Evolutionary conservation across 1,284 basidiomycete genomes (phyloP), one percentile per base, ranked within the genome.

Genomic region (Leucocoprinus gongylophorus): DNA sequence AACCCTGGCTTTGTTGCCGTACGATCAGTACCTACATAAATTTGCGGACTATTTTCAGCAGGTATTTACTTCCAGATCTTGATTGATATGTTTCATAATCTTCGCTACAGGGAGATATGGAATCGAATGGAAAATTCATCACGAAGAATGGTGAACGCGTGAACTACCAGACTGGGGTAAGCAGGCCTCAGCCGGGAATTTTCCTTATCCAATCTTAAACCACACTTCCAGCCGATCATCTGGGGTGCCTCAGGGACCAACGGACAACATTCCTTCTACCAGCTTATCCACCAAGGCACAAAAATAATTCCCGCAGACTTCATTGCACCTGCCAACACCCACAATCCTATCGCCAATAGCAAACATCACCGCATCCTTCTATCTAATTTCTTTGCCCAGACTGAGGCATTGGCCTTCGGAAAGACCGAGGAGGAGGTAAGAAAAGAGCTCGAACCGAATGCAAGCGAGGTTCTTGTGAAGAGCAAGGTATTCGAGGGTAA

Each of bases 1-100:
- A 74, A 97, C 95, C 1, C 92, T 97, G 63, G 92, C 89, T 6
- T 80, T 99, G 44, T 78, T 99, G 30, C 95, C 95, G 3, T 99
- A 99, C 66, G 97, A 99, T 71, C 95, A 99, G 70, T 99, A 99
- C 73, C 75, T 99, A 61, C 91, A 97, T 81, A 97, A 97, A 71
- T 99, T 99, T 65, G 95, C 95, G 51, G 95, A 98, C 72, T 99
- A 99, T 79, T 99, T 99, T 90, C 95, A 99, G 71, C 95, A 99
- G 71, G 80, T 74, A 48, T 23, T 23, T 21, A 23, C 43, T 32
- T 23, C 28, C 23, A 2, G 4, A 13, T 37, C 8, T 37, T 23
- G 28, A 20, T 43, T 51, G 21, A 26, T 33, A 35, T 18, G 28
- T 20, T 26, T 28, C 21, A 29, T 47, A 28, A 32, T 21, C 15